phyloP scores from a whole-genome alignment of 257 asterid species.

The Lycium barbarum region DNA sequence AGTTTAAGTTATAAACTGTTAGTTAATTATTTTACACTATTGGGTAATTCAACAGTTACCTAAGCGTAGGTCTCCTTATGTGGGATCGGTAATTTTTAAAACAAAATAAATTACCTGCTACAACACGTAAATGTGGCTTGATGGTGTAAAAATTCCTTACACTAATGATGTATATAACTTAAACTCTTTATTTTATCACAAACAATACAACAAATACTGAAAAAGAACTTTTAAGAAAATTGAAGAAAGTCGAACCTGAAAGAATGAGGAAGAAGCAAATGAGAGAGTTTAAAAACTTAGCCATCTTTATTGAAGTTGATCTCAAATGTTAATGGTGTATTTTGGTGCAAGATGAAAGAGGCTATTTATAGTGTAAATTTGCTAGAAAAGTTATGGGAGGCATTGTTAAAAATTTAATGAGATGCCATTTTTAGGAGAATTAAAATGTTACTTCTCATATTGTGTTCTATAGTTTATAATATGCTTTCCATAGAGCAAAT shows the following conservation, averaged over 20 bases:
- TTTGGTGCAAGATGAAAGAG: neutral
- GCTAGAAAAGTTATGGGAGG: neutral
- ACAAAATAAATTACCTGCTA: too few species aligned
- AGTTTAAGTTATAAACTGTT: neutral
- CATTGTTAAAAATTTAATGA: neutral
- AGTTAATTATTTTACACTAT: too few species aligned
- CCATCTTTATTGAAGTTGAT: neutral
- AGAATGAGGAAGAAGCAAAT: conserved; percentile 18
- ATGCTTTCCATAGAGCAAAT: neutral
- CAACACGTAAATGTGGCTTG: neutral
- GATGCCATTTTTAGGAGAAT: neutral
- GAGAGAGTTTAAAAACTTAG: neutral
- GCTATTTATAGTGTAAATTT: conserved; percentile 10
- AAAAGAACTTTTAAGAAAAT: neutral
- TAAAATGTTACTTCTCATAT: neutral
- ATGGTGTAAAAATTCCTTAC: neutral
- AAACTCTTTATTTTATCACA: neutral
- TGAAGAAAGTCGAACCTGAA: neutral
- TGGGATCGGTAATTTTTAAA: too few species aligned
- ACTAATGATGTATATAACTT: neutral
- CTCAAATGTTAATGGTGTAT: neutral
- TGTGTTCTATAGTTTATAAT: neutral
- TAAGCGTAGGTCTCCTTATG: too few species aligned
- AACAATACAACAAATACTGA: neutral
- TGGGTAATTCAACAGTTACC: too few species aligned